Percentiles rank a stretch among this genome's conserved stretches.
Conservation (phyloP, 192 early-diverging fungal species). For the Oehlia diaphana region DNA sequence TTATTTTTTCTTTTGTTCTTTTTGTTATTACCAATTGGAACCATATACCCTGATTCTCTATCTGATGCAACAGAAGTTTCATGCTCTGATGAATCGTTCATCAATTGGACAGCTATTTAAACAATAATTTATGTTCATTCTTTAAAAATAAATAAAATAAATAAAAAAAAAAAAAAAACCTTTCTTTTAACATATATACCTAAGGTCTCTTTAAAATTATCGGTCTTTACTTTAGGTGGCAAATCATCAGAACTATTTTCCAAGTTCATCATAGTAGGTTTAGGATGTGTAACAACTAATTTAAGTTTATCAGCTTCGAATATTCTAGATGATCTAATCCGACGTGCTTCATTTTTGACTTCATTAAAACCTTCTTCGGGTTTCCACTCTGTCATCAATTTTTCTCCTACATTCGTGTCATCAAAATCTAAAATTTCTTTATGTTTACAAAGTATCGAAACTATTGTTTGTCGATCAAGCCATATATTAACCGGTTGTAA, state of each 20-base stretch:
- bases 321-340: slow-evolving; percentile 10
- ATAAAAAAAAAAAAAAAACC: too few relatives aligned
- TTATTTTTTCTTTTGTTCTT: slow-evolving; percentile 3
- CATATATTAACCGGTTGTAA: slow-evolving; percentile 27
- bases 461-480: slow-evolving; percentile 25
- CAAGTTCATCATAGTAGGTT: slow-evolving; percentile 4
- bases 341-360: slow-evolving; percentile 5
- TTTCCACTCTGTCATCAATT: slow-evolving; percentile 28
- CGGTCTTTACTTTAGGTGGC: background rate
- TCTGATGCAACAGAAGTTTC: slow-evolving; percentile 23
- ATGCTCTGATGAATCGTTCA: slow-evolving; percentile 26
- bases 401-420: slow-evolving; percentile 5
- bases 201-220: slow-evolving; percentile 7
- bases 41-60: slow-evolving; percentile 5
- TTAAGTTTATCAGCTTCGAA: background rate
- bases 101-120: background rate
- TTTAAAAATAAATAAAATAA: background rate
- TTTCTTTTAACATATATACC: background rate
- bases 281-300: background rate
- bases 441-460: slow-evolving; percentile 11
- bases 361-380: slow-evolving; percentile 25
- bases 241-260: slow-evolving; percentile 27
- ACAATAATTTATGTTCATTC: background rate
- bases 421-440: slow-evolving; percentile 10
- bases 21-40: background rate